Evolutionary conservation across 2,329 filamentous ascomycete species (phyloP), one percentile per base, ranked within the genome.

Genomic region (Trichoderma sp.): DNA sequence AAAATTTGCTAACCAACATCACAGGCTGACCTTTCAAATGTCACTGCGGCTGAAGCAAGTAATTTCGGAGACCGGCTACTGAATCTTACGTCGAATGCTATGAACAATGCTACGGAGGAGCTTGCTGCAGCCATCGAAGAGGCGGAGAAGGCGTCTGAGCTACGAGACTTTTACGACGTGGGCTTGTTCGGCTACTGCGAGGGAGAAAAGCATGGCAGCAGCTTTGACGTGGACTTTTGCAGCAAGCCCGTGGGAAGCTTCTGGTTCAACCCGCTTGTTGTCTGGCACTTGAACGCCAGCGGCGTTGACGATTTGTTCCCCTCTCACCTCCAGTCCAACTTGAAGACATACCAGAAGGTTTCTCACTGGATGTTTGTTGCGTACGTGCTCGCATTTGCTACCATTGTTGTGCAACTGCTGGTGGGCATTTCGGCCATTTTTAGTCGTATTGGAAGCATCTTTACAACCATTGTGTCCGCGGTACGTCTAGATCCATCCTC

Each of bases 281-380:
- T 67, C 65, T 67, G 65, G 65, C 55, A 67, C 18, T 18, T 67
- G 55, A 67, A 67, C 24, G 43, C 39, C 4, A 54, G 34, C 28
- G 65, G 65, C 16, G 56, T 67, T 18, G 43, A 43, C 8, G 65
- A 67, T 14, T 21, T 67, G 30, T 43, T 67, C n/a, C 65, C 65
- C 16, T 39, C 24, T 8, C 55, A 59, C 32, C 65, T 67, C 14
- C 65, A 67, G 55, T 59, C 39, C n/a, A 30, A 67, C 21, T 39
- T 67, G 10, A 34, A 67, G 16, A 52, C 55, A 4, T 67, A 59
- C n/a, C 54, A 67, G 28, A 67, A 52, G 55, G 30, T 67, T 21
- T 67, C 65, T 21, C 56, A 67, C 55, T 67, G 65, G 65, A 67
- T 67, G 65, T 67, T 67, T 52, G 56, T 67, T 43, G 56, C 65